Evolutionary conservation across 176 grass and related monocot genomes (phyloP), one percentile per base, ranked within the genome.

Genomic region (Zoysia japonica): DNA sequence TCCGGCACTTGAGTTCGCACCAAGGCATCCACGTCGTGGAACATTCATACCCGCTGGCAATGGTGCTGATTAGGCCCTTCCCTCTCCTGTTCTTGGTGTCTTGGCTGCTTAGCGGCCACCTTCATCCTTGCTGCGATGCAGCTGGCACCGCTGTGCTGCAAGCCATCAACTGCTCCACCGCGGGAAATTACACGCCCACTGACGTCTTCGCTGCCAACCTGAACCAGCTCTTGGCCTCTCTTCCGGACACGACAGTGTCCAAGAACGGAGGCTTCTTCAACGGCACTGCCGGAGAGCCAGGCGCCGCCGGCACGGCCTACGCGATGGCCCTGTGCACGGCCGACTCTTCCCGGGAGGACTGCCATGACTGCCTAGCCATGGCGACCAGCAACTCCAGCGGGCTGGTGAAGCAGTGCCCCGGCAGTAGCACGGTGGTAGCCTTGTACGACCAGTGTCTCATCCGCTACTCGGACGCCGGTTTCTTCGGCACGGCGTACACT

Each of bases 381-480:
- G 77, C 77, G 3, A 20, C 45, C 35, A 78, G 9, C 16, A 52
- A 52, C 47, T 47, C 63, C 1, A 13, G 49, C 17, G 76, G 63
- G 36, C 16, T 78, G 14, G 9, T 13, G 16, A 78, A 42, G 38
- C 37, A n/a, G 48, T 78, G 76, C 39, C 76, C 76, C 0, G 76
- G 63, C 3, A 67, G 62, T 48, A 67, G 5, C 9, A 20, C 76
- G 9, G 76, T 44, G 48, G 10, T 15, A 11, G 76, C 63, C 48
- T n/a, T 53, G 49, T 78, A 67, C 63, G 63, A 78, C 5, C 76
- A 43, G 48, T 78, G 76, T 49, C 63, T 78, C 15, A 1, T 78
- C 63, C 76, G 17, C 63, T 78, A 67, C 63, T 78, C 76, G 17
- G 39, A 78, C 76, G 36, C 17, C 6, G 17, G 1, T 16, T 78